Evolutionary conservation across 176 grass and related monocot genomes (phyloP), one percentile per base, ranked within the genome.

Genomic region (Cenchrus fungigraminus): DNA sequence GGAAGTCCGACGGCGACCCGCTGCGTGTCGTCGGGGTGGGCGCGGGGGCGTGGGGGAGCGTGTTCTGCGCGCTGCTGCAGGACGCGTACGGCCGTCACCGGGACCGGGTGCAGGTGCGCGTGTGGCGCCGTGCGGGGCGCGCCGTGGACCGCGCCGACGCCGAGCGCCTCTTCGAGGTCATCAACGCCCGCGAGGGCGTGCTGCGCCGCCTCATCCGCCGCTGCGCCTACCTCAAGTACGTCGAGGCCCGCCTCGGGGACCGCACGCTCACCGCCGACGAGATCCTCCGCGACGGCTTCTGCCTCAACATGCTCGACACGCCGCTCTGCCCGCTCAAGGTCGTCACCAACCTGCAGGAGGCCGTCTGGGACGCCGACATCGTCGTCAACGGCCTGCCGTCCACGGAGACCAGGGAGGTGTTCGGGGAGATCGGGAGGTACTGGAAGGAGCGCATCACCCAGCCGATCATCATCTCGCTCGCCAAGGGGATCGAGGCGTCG

Each of bases 261-360:
- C 95, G 95, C 73, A 93, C 89, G 68, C 85, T 98, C 51, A 82
- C 85, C 52, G 95, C 95, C 45, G 95, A 98, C 76, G 95, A 98
- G 89, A 95, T 98, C 19, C 73, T 98, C 65, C 90, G 89, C 76
- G 95, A 98, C 65, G 95, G 95, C 0, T 93, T 98, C 82, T 98
- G 95, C 80, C 85, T 98, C 81, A 98, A 98, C 88, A 98, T 98
- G 95, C 86, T 95, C 44, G 93, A 98, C 85, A 98, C 95, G 12
- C 95, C 95, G 12, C 88, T 98, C 74, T 98, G 91, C 74, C 95
- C 91, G 62, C 84, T 98, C 85, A 98, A 98, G 91, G 95, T 98
- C 19, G 95, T 98, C 71, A 98, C 95, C 12, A 98, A 98, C 70
- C 73, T 98, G 85, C 95, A 98, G 89, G 95, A 98, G 89, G 95